Evolutionary conservation across 2,329 filamentous ascomycete species (phyloP), one percentile per base, ranked within the genome.

Genomic region (Colletotrichum horii): DNA sequence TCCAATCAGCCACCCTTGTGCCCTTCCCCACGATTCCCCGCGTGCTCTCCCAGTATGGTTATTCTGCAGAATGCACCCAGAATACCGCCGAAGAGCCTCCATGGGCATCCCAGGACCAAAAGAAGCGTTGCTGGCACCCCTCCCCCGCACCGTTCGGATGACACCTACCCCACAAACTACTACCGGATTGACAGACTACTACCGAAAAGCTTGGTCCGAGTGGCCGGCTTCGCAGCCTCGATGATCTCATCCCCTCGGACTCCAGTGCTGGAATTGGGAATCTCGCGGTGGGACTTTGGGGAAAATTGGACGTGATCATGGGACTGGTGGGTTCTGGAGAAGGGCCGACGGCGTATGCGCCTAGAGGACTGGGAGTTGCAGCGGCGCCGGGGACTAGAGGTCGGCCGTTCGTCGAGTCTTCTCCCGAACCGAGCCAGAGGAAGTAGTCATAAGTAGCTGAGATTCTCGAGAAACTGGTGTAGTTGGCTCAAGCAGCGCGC

Each of bases 71-170:
- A 52, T 52, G 65, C 11, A n/a, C 12, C 3, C 2, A 28, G 6
- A 74, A 32, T 71, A 71, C 68, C 48, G 72, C 60, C 60, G 67
- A 71, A 66, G 48, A 74, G 48, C 60, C 67, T 34, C 58, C 66
- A 60, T 48, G 16, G 15, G 6, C 12, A 61, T 26, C 28, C 36
- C 28, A 26, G 12, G 24, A 12, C 32, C 32, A 66, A 65, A 52
- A 22, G 43, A 48, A 48, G 43, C 36, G 36, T 22, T 22, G 43
- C 43, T 48, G 19, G 38, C 32, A 15, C 26, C 52, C 58, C 22
- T 55, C 52, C 67, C 28, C 68, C 60, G 71, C 71, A 70, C 32
- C 43, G 30, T 58, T 56, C 66, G 26, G 56, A 64, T 70, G 58
- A 28, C 38, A 56, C 38, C 38, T 56, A 56, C 56, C 66, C 32